Evolutionary conservation across 2,329 filamentous ascomycete genomes (phyloP), one percentile per base, ranked within the genome.

Genomic region (Chaetomium globosum): DNA sequence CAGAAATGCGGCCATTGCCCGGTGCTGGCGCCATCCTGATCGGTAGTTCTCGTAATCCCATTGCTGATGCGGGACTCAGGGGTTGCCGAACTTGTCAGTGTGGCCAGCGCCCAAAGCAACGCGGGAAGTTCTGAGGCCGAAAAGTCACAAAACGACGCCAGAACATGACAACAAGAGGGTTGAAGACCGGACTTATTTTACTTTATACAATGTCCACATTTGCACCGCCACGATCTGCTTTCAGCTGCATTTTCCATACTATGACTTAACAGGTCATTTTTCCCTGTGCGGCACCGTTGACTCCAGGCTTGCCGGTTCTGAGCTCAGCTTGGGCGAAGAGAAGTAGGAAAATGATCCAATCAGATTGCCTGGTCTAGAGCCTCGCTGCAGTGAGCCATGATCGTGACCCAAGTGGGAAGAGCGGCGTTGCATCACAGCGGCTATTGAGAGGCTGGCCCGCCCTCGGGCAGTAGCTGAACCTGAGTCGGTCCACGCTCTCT

Each of bases 1-100:
- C 33, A 43, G 54, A 57, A 57, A 28, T 16, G 54, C 54, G 54
- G 54, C 23, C 23, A 51, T 23, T 26, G 10, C 12, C 48, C 48
- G n/a, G 21, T 26, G 10, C 6, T 51, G 48, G 48, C 1, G 48
- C 9, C 23, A 51, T 28, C 7, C 48, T 51, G 21, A 26, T 51
- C n/a, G 16, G 36, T 43, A 16, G 12, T 13, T 19, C 46, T 43
- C 39, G 16, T 9, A 48, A 48, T 21, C 46, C 9, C 7, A 48
- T 9, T 48, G 46, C 16, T 43, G 46, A 48, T 23, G 19, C n/a
- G n/a, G 46, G 19, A 48, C 2, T n/a, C 36, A 48, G n/a, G 43
- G 43, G 43, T n/a, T n/a, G 43, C n/a, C 9, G 46, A n/a, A 48
- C 26, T 26, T 26, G n/a, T 23, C 8, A 23, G 6, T 8, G n/a